Conservation (phyloP, 768 basidiomycete species). For the Leccinum arenicola region DNA sequence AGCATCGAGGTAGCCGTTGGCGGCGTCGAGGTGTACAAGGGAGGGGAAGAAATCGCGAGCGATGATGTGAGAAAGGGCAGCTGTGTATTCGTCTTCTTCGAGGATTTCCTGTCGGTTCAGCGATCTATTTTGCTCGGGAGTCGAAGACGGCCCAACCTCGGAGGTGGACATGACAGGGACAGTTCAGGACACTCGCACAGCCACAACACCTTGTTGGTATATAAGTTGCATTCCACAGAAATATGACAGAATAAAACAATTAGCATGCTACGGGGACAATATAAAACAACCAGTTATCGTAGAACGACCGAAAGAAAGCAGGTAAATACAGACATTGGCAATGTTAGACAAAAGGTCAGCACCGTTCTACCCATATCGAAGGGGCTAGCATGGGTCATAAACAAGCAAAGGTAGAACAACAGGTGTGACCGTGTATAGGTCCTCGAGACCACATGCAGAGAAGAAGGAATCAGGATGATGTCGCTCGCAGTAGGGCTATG, state of each 20-base stretch:
- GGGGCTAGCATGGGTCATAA: conserved; percentile 25
- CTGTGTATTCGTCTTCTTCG: conserved; percentile 95
- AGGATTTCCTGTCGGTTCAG: conserved; percentile 70
- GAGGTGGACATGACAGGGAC: conserved; percentile 33
- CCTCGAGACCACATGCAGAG: conserved; percentile 23
- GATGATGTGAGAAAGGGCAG: conserved; percentile 86
- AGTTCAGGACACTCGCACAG: conserved; percentile 7
- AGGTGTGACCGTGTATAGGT: conserved; percentile 15
- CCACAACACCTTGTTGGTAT: conserved; percentile 7
- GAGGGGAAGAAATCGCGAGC: conserved; percentile 98
- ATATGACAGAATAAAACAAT: conserved; percentile 17
- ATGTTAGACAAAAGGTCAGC: conserved; percentile 6
- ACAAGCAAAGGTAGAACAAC: conserved; percentile 15
- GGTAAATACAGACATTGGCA: conserved; percentile 10
- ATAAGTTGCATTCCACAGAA: neutral
- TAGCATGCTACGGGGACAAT: conserved; percentile 6
- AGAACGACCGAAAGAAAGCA: conserved; percentile 8
- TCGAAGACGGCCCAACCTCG: conserved; percentile 25
- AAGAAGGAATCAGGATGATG: conserved; percentile 6
- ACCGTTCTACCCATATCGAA: conserved; percentile 20
- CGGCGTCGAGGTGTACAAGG: conserved; percentile 83
- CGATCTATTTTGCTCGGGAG: conserved; percentile 43
- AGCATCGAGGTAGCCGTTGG: conserved; percentile 83
- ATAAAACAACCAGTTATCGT: conserved; percentile 16
- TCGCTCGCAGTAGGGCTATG: conserved; percentile 12